Evolutionary conservation across 805 yeast genomes (phyloP), one percentile per base, ranked within the genome.

Genomic region (Debaryomyces maramus): DNA sequence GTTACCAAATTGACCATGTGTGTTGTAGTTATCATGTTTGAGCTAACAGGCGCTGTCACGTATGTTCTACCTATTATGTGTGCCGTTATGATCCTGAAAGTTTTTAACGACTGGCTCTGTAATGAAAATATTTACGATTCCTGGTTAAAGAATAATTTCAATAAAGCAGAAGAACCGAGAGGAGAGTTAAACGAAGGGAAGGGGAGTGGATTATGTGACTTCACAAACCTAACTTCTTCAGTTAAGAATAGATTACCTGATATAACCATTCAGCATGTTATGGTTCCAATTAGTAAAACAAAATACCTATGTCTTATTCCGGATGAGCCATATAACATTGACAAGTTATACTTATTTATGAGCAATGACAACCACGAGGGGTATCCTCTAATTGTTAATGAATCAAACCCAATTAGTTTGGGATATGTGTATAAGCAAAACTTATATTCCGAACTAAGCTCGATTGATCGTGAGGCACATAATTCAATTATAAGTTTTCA

Each of bases 21-120:
- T 32, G 81, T 84, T 6, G 96, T 87, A 13, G 90, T 88, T 5
- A 78, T 88, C 18, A 70, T 87, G 46, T 85, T 86, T 58, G 96
- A 88, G 58, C 65, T 88, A 28, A 86, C 96, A 0, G 96, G 96
- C 18, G 96, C 96, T 0, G 71, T 88, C 35, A 77, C 85, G 0
- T 88, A 88, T 53, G 88, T 87, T 2, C 66, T 88, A 32, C 96
- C 96, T 0, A 84, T 88, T 21, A 88, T 88, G 96, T 66, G 81
- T 10, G 84, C 90, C 1, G 95, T 87, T 2, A 76, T 88, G 70
- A 72, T 81, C 6, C 78, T 90, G 34, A 81, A 85, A 51, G 75
- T 85, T 61, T 73, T 81, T n/a, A 83, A 79, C 47, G 93, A 88
- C 53, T 67, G 77, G 38, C 60, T 83, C 31, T 65, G 75, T 15